Percentiles rank a stretch among this genome's conserved stretches.
phyloP scores from a whole-genome alignment of 176 grass and related monocot species.

The Ensete glaucum region DNA sequence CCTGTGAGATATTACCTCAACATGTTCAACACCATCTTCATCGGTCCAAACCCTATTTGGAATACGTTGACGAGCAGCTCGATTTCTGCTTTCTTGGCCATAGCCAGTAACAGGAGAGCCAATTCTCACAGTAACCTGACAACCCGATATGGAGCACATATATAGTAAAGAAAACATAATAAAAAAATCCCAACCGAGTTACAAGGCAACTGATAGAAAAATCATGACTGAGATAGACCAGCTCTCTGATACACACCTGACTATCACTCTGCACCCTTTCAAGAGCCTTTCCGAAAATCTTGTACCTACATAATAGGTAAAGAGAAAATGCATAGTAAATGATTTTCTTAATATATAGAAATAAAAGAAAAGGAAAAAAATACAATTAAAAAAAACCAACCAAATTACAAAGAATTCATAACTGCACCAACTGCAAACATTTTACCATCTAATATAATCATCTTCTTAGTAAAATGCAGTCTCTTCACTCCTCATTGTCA shows the following conservation, averaged over 20 bases:
- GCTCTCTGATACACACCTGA: conserved; percentile 34
- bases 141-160: conserved; percentile 11
- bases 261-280: conserved; percentile 77
- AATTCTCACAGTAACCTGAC: conserved; percentile 66
- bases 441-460: too few relatives aligned
- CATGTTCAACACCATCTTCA: conserved; percentile 90
- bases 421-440: not conserved
- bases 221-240: not conserved
- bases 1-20: conserved; percentile 41
- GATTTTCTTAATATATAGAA: conserved; percentile 8
- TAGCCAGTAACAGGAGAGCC: conserved; percentile 92
- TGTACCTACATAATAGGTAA: conserved; percentile 46
- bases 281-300: conserved; percentile 91
- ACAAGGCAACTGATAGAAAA: not conserved
- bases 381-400: not conserved
- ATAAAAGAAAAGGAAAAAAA: not conserved
- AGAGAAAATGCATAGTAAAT: conserved; percentile 17
- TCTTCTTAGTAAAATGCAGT: too few relatives aligned
- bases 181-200: not conserved
- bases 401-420: too few relatives aligned
- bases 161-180: conserved; percentile 16
- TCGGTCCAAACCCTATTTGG: conserved; percentile 88
- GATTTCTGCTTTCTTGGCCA: conserved; percentile 89
- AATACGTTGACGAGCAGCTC: conserved; percentile 78
- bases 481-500: too few relatives aligned